Conservation (phyloP, 2,329 filamentous ascomycete species). For the Nannizzia gypsea region DNA sequence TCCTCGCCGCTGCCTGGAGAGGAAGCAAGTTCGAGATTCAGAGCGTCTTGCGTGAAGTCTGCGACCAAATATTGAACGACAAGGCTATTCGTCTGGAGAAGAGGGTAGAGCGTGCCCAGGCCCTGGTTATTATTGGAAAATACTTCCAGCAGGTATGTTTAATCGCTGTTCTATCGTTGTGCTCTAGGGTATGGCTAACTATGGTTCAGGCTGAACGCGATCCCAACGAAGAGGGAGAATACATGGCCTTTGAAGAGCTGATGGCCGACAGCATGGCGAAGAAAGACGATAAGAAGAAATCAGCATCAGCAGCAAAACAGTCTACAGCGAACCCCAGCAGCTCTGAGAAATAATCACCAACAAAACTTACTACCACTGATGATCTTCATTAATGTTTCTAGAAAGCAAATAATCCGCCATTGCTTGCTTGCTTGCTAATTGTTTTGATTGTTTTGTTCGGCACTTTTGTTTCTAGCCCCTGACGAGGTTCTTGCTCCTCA, state of each 20-base stretch:
- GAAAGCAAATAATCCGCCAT: neutral
- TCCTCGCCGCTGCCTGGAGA: constrained; percentile 89
- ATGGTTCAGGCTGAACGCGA: constrained; percentile 62
- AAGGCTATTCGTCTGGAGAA: constrained; percentile 71
- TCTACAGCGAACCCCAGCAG: neutral
- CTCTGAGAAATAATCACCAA: neutral
- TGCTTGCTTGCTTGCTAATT: no score
- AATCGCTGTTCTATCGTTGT: no score
- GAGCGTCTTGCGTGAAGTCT: constrained; percentile 86
- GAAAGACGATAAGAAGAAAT: constrained; percentile 65
- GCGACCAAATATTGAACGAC: constrained; percentile 71
- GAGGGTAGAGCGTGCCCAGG: constrained; percentile 81
- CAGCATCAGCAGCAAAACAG: constrained; percentile 15
- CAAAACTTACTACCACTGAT: neutral
- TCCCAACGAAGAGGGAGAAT: constrained; percentile 93
- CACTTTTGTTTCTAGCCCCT: neutral
- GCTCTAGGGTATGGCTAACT: constrained; percentile 14
- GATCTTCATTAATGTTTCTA: neutral
- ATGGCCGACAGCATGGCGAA: constrained; percentile 94
- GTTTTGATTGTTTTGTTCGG: neutral
- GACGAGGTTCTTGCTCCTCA: neutral
- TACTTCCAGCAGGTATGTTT: constrained; percentile 68
- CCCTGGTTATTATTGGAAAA: constrained; percentile 75
- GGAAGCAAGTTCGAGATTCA: constrained; percentile 98
- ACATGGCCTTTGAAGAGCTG: constrained; percentile 96